These are phyloP conservation scores for Eutrema salsugineum DNA, from an alignment of 441 rosid species.

Conservation along the genomic window DNA sequence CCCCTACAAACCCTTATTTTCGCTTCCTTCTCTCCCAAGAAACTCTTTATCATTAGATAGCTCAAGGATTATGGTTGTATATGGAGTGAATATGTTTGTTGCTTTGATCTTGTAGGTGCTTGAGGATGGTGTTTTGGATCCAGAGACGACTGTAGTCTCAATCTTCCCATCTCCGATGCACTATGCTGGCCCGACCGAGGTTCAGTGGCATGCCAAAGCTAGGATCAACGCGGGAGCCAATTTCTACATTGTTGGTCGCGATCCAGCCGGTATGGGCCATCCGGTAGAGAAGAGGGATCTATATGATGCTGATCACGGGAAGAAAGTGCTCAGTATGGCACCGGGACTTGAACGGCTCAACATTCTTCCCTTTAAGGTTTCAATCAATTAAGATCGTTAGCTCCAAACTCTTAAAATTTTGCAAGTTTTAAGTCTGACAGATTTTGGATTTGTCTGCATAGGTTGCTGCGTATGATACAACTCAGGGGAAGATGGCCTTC, in stretches of 20 bases:
- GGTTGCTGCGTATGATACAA: constrained; percentile 92
- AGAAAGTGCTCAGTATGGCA: constrained; percentile 88
- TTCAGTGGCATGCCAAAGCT: constrained; percentile 99
- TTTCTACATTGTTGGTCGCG: constrained; percentile 94
- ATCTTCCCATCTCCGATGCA: constrained; percentile 98
- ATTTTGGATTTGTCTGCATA: constrained; percentile 22
- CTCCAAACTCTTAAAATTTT: no score
- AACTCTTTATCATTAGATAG: not conserved
- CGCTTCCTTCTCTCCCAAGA: not conserved
- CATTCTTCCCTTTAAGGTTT: constrained; percentile 90
- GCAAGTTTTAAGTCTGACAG: not conserved
- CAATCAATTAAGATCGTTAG: not conserved
- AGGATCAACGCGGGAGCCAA: constrained; percentile 98
- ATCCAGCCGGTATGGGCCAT: constrained; percentile 96
- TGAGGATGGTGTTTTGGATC: constrained; percentile 92
- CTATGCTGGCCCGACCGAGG: constrained; percentile 97
- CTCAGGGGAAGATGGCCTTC: constrained; percentile 90
- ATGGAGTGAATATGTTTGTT: not conserved
- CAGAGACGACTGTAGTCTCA: constrained; percentile 91
- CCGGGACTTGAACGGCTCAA: constrained; percentile 88
- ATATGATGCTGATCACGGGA: constrained; percentile 93
- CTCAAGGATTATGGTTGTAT: not conserved
- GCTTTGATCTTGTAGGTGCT: constrained; percentile 48
- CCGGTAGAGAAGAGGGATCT: constrained; percentile 85
- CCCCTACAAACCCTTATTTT: not conserved